These are phyloP conservation scores for Xylogone sp. DNA, from an alignment of 2,329 filamentous ascomycete species.

Conservation along the genomic window DNA sequence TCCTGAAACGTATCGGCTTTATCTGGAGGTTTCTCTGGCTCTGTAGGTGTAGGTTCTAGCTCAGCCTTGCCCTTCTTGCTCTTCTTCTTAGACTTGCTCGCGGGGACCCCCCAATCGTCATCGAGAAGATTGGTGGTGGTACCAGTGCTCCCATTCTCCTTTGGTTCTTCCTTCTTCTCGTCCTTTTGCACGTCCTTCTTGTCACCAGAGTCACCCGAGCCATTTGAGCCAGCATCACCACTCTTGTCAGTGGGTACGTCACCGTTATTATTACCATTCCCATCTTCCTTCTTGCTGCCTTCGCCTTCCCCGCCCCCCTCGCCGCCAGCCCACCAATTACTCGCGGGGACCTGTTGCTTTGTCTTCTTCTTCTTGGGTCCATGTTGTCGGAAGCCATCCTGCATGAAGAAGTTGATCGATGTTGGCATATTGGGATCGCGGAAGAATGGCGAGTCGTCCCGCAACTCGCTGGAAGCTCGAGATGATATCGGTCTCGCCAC, in stretches of 20 bases:
- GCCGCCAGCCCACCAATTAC: slow-evolving; percentile 42
- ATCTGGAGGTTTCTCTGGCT: slow-evolving; percentile 34
- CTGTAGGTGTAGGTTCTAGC: slow-evolving; percentile 28
- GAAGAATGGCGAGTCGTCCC: slow-evolving; percentile 33
- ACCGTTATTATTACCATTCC: slow-evolving; percentile 30
- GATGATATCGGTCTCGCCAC: slow-evolving; percentile 15
- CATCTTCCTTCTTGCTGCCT: slow-evolving; percentile 38
- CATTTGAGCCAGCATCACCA: slow-evolving; percentile 31
- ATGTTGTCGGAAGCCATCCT: slow-evolving; percentile 50
- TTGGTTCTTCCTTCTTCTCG: slow-evolving; percentile 25
- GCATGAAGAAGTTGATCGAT: slow-evolving; percentile 54
- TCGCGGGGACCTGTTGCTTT: slow-evolving; percentile 23
- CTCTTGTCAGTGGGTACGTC: slow-evolving; percentile 18
- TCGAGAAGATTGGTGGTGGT: slow-evolving; percentile 39
- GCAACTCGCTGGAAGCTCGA: slow-evolving; percentile 11
- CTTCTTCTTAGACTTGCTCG: slow-evolving; percentile 51
- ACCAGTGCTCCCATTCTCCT: slow-evolving; percentile 35
- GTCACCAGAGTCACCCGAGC: slow-evolving; percentile 33
- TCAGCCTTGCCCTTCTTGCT: slow-evolving; percentile 39
- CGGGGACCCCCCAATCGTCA: slow-evolving; percentile 48
- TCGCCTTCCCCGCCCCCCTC: slow-evolving; percentile 40
- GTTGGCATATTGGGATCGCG: slow-evolving; percentile 40
- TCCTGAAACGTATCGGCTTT: slow-evolving; percentile 65
- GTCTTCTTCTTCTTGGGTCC: slow-evolving; percentile 44
- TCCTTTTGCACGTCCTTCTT: too few species aligned